phyloP scores from a whole-genome alignment of 495 filamentous ascomycete species.

The Daldinia loculata region DNA sequence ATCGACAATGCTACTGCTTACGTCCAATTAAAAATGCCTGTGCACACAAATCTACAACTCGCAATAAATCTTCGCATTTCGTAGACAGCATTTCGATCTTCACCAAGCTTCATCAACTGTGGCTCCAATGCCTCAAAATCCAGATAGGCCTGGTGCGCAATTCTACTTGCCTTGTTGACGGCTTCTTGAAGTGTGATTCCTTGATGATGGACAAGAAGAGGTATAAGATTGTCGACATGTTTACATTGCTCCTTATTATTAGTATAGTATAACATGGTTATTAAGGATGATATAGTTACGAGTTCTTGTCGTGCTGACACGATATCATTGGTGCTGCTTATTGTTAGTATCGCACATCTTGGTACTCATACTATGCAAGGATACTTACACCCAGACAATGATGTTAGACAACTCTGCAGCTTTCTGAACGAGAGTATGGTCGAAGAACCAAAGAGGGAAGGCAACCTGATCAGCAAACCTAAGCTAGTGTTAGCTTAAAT shows the following conservation, averaged over 20 bases:
- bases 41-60: conserved; percentile 8
- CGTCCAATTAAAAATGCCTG: conserved; percentile 22
- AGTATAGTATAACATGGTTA: neutral
- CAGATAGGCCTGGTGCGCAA: conserved; percentile 8
- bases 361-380: no score
- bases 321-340: conserved; percentile 16
- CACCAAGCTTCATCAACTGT: conserved; percentile 19
- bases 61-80: conserved; percentile 23
- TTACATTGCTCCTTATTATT: conserved; percentile 15
- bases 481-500: neutral
- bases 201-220: conserved; percentile 18
- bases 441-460: conserved; percentile 22
- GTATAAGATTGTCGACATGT: conserved; percentile 24
- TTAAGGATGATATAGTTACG: conserved; percentile 1
- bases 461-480: conserved; percentile 16
- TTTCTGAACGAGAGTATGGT: conserved; percentile 3
- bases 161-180: conserved; percentile 5
- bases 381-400: conserved; percentile 15
- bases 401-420: conserved; percentile 5
- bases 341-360: neutral
- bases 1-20: neutral
- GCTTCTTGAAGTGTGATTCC: conserved; percentile 23
- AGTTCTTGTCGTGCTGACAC: conserved; percentile 19
- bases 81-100: neutral
- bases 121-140: conserved; percentile 17